These are phyloP conservation scores for Fusarium avenaceum DNA, from an alignment of 2,329 filamentous ascomycete genomes.

Conservation along the genomic window DNA sequence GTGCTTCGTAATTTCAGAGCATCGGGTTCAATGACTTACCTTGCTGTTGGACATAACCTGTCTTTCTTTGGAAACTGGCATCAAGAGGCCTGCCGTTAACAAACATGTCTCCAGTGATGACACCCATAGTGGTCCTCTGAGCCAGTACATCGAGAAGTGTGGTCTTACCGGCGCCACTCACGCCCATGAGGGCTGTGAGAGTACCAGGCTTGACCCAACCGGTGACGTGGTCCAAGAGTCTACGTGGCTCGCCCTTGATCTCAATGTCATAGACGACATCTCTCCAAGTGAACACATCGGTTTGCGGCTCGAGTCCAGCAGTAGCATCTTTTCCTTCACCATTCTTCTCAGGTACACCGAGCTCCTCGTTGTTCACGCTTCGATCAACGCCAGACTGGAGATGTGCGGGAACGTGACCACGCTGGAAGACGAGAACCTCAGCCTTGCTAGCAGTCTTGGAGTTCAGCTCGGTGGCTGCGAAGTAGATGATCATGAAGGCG, in stretches of 20 bases:
- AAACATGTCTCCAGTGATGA: conserved; percentile 75
- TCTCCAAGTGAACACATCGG: conserved; percentile 80
- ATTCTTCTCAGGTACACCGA: conserved; percentile 45
- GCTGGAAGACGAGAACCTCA: conserved; percentile 77
- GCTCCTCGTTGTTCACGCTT: conserved; percentile 50
- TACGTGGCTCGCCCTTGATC: conserved; percentile 79
- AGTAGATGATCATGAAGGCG: conserved; percentile 74
- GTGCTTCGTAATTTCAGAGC: rapidly evolving
- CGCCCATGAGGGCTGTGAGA: conserved; percentile 81
- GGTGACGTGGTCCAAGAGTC: conserved; percentile 81
- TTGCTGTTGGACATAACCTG: conserved; percentile 77
- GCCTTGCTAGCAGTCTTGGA: conserved; percentile 73
- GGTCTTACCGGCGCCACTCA: conserved; percentile 63
- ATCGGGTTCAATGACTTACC: conserved; percentile 50
- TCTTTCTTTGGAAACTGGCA: conserved; percentile 72
- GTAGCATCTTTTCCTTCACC: conserved; percentile 39
- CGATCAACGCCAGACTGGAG: conserved; percentile 51
- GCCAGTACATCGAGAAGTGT: conserved; percentile 60
- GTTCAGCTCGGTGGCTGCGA: conserved; percentile 74
- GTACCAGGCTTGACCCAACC: conserved; percentile 94
- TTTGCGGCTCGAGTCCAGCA: conserved; percentile 59
- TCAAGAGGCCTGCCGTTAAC: conserved; percentile 71
- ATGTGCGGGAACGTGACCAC: conserved; percentile 64
- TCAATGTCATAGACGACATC: conserved; percentile 79
- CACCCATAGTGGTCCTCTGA: conserved; percentile 69